Base-by-base conservation (phyloP, 371 early-diverging fungal genomes). In the Mucor sp. region DNA sequence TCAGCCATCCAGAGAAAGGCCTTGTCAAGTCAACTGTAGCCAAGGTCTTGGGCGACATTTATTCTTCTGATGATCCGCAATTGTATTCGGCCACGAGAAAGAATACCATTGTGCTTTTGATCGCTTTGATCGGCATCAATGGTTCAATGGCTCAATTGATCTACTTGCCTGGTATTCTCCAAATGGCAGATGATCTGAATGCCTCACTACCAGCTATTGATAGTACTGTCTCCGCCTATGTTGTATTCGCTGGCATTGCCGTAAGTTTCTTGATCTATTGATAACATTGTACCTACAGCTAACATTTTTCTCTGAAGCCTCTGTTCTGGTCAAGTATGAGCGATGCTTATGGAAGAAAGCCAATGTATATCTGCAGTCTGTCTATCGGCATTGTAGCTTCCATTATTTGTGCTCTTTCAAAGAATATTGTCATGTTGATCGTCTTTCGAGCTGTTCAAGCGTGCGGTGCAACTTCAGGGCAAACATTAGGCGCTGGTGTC, bases 371-470 rank as follows among this genome's bases (percentile, higher is more conserved):
- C 4, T 17, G 61, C 6, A 89, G 88, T 23, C 76, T 84, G 44
- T n/a, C 81, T 6, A 72, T 91, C 4, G 87, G 78, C 65, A 74
- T 78, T 4, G 55, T 82, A 0, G 89, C 87, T n/a, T 84, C 85
- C 39, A 55, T 93, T n/a, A 83, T 88, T 1, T 88, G 87, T 56
- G 88, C 86, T 8, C 62, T 86, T 9, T 78, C 90, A 4, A 75
- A 64, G 1, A 84, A 65, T 17, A 75, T 89, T 23, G 72, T 70
- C 2, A 63, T 86, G 53, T 71, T 93, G 27, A 81, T 89, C 33
- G 69, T 80, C 3, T 87, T 90, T 41, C 88, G 93, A 0, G 72
- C 85, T 6, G 63, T 93, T 28, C 93, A 93, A 72, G 74, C 90
- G 8, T 75, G 78, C 32, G 91, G 91, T 5, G 69, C 88, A 3